A percentile compares a stretch with the other conserved stretches of the same genome.
phyloP scores from a whole-genome alignment of 208 protist species.

The Leishmania tarentolae region DNA sequence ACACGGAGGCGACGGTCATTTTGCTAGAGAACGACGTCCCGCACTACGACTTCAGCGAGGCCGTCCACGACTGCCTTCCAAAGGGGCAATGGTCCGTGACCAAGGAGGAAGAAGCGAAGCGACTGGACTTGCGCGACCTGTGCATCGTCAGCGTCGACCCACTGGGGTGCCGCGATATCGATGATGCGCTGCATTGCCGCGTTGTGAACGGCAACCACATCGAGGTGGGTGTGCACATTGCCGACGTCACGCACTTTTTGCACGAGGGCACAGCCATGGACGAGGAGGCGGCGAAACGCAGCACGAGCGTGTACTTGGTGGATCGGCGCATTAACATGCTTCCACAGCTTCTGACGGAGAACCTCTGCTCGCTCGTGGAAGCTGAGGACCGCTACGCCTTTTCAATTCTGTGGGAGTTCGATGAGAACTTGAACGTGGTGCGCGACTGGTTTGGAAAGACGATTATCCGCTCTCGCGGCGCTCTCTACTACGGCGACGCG shows the following conservation, averaged over 20 bases:
- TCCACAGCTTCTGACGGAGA: slow-evolving; percentile 95
- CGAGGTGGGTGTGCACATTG: slow-evolving; percentile 98
- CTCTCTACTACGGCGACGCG: slow-evolving; percentile 95
- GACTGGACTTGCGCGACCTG: slow-evolving; percentile 89
- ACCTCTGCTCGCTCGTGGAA: slow-evolving; percentile 94
- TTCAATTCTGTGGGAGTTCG: slow-evolving; percentile 94
- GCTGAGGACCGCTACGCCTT: slow-evolving; percentile 94
- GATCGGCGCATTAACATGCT: slow-evolving; percentile 98
- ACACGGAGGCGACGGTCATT: slow-evolving; percentile 94
- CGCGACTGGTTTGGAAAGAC: slow-evolving; percentile 92
- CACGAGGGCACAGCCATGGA: slow-evolving; percentile 93
- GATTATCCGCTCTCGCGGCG: slow-evolving; percentile 91
- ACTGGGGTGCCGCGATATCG: slow-evolving; percentile 92
- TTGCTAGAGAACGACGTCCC: slow-evolving; percentile 94
- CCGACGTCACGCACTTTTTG: slow-evolving; percentile 97
- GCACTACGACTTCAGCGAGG: slow-evolving; percentile 91
- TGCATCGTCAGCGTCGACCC: slow-evolving; percentile 95
- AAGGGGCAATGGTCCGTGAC: slow-evolving; percentile 87
- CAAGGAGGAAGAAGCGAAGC: slow-evolving; percentile 60
- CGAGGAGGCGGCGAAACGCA: slow-evolving; percentile 92
- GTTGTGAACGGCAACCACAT: slow-evolving; percentile 80
- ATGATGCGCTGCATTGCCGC: slow-evolving; percentile 89
- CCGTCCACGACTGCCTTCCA: slow-evolving; percentile 90
- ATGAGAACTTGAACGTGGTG: slow-evolving; percentile 85
- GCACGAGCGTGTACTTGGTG: slow-evolving; percentile 96